Evolutionary conservation across 495 filamentous ascomycete genomes (phyloP).

Genomic region (Penicillium psychrofluorescens): DNA sequence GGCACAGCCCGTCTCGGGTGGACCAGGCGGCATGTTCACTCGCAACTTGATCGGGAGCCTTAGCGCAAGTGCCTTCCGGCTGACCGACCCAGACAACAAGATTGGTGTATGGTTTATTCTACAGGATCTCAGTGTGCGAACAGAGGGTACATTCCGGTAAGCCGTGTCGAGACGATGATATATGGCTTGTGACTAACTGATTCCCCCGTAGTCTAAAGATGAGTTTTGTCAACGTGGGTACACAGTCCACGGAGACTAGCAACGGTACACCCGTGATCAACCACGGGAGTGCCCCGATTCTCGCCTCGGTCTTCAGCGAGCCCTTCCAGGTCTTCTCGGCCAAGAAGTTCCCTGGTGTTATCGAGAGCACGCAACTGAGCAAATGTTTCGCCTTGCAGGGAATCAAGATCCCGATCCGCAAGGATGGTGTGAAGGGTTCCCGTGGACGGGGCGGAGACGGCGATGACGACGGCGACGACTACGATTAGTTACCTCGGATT

Average conservation of each 20-base stretch:
- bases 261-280: slow-evolving; percentile 53
- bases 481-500: slow-evolving; percentile 11
- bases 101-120: slow-evolving; percentile 96
- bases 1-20: slow-evolving; percentile 33
- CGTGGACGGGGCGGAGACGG: slow-evolving; percentile 55
- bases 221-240: slow-evolving; percentile 82
- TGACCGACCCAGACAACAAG: slow-evolving; percentile 75
- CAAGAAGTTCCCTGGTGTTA: slow-evolving; percentile 97
- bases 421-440: slow-evolving; percentile 63
- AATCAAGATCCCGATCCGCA: slow-evolving; percentile 93
- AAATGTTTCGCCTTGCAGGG: slow-evolving; percentile 92
- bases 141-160: slow-evolving; percentile 86
- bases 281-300: slow-evolving; percentile 70
- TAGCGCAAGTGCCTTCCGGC: slow-evolving; percentile 79
- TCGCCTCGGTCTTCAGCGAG: slow-evolving; percentile 83
- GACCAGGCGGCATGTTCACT: slow-evolving; percentile 85
- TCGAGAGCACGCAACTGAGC: slow-evolving; percentile 87
- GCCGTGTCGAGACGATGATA: slow-evolving; percentile 3
- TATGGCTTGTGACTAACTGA: no score
- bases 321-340: slow-evolving; percentile 91
- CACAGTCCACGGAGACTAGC: slow-evolving; percentile 20
- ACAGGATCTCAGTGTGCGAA: slow-evolving; percentile 90
- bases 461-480: slow-evolving; percentile 44
- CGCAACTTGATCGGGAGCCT: slow-evolving; percentile 92
- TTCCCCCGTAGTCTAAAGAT: slow-evolving; percentile 49